Percentiles rank a stretch among this genome's conserved stretches.
These are phyloP conservation scores for Selaginella moellendorffii DNA, from an alignment of 75 land plant species.

Conservation along the genomic window DNA sequence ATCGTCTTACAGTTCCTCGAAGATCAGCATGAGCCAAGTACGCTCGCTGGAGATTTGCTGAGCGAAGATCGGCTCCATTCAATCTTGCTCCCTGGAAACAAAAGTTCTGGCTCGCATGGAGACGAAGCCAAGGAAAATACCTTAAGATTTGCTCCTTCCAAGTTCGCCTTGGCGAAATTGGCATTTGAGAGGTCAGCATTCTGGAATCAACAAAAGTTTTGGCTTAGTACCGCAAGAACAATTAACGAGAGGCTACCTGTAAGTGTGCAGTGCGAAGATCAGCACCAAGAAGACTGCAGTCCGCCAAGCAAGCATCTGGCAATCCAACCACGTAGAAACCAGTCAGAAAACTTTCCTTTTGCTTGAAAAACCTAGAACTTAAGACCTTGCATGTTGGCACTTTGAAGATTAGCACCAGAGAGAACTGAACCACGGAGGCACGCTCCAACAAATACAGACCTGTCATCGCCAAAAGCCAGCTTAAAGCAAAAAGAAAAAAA, in stretches of 20 bases:
- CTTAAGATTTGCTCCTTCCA: constrained; percentile 90
- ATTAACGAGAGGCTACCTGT: constrained; percentile 35
- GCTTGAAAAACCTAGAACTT: neutral
- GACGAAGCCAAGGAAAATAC: constrained; percentile 19
- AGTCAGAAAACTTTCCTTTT: too few relatives aligned
- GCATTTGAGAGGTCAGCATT: constrained; percentile 82
- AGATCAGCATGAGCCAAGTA: constrained; percentile 67
- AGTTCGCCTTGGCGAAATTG: constrained; percentile 70
- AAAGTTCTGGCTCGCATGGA: neutral
- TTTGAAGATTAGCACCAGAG: constrained; percentile 77
- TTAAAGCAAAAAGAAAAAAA: neutral
- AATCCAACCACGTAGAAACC: neutral
- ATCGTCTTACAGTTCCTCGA: constrained; percentile 47
- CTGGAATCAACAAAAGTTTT: constrained; percentile 20
- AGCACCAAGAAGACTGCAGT: constrained; percentile 66
- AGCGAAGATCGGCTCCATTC: constrained; percentile 45
- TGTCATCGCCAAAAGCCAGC: constrained; percentile 19
- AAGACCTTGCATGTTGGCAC: constrained; percentile 75
- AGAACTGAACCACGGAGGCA: constrained; percentile 61
- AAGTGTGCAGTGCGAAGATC: constrained; percentile 81
- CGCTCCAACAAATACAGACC: constrained; percentile 27
- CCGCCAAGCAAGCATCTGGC: constrained; percentile 59
- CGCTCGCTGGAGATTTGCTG: constrained; percentile 79
- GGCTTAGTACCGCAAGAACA: neutral
- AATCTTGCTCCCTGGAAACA: constrained; percentile 51